phyloP scores from a whole-genome alignment of 179 eudicot genomes.

The Beta macrorhiza region DNA sequence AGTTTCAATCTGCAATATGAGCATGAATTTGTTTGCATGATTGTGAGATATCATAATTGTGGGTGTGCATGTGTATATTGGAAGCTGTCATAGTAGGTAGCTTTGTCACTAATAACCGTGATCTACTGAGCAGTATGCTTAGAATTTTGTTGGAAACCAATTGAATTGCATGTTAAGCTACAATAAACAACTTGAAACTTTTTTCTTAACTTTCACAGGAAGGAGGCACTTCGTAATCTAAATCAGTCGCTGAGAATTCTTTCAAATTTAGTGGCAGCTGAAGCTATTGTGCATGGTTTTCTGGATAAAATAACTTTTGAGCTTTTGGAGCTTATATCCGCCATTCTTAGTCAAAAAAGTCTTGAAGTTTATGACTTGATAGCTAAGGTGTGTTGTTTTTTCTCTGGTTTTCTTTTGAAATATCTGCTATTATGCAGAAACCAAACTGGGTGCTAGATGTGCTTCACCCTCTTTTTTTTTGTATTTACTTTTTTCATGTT shows the following conservation, averaged over 20 bases:
- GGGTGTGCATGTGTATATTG: too few species aligned
- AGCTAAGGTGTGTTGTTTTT: constrained; percentile 52
- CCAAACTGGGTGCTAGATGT: too few species aligned
- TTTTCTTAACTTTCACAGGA: constrained; percentile 39
- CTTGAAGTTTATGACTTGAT: constrained; percentile 53
- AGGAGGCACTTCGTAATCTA: constrained; percentile 46
- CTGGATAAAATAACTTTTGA: constrained; percentile 62
- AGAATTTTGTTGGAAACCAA: too few species aligned
- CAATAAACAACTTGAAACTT: too few species aligned
- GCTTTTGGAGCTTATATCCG: constrained; percentile 64
- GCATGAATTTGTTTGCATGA: background rate
- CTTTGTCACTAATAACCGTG: too few species aligned
- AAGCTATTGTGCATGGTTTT: constrained; percentile 50
- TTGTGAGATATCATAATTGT: background rate
- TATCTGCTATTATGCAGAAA: too few species aligned
- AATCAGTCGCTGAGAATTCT: constrained; percentile 82
- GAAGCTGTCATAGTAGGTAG: too few species aligned
- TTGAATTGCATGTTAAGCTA: background rate
- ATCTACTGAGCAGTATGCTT: too few species aligned
- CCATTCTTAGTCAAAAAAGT: constrained; percentile 43
- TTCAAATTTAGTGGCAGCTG: constrained; percentile 73
- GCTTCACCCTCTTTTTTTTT: too few species aligned
- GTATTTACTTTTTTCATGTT: too few species aligned
- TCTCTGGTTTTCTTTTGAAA: too few species aligned
- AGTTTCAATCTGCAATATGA: too few species aligned